Percentiles rank a stretch among this genome's conserved stretches.
Conservation (phyloP, 2,329 filamentous ascomycete species). For the Shiraia bambusicola region DNA sequence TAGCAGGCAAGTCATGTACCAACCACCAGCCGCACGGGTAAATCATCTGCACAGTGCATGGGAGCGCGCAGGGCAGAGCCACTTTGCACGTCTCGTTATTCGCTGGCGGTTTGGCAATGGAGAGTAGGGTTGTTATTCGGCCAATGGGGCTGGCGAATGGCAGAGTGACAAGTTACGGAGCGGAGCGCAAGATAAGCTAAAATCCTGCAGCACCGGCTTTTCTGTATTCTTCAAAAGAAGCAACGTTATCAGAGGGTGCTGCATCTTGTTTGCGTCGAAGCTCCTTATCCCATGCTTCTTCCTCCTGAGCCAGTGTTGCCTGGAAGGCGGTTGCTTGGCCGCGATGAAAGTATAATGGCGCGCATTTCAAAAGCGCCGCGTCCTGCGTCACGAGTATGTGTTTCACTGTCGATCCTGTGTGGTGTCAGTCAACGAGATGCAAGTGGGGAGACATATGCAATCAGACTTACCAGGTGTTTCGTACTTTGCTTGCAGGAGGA, state of each 20-base stretch:
- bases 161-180: slow-evolving; percentile 3
- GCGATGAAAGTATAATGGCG: slow-evolving; percentile 48
- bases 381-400: slow-evolving; percentile 51
- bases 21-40: not conserved
- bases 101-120: slow-evolving; percentile 1
- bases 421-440: slow-evolving; percentile 7
- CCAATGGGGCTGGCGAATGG: not conserved
- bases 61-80: not conserved
- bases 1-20: slow-evolving; percentile 1
- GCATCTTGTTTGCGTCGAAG: slow-evolving; percentile 33
- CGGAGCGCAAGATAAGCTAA: slow-evolving; percentile 13
- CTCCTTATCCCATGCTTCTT: slow-evolving; percentile 50
- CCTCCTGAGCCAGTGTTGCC: slow-evolving; percentile 45
- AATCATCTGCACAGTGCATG: slow-evolving; percentile 1
- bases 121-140: slow-evolving; percentile 1
- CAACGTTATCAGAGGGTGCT: slow-evolving; percentile 20
- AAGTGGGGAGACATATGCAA: not conserved
- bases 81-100: too few relatives aligned
- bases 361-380: slow-evolving; percentile 46
- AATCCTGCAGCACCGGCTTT: slow-evolving; percentile 40
- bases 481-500: slow-evolving; percentile 51
- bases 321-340: slow-evolving; percentile 46
- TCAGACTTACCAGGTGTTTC: slow-evolving; percentile 46
- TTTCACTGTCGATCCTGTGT: slow-evolving; percentile 45
- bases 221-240: slow-evolving; percentile 51